Conservation (phyloP, 164 flowering plant genomes). For the Chimonanthus salicifolius region DNA sequence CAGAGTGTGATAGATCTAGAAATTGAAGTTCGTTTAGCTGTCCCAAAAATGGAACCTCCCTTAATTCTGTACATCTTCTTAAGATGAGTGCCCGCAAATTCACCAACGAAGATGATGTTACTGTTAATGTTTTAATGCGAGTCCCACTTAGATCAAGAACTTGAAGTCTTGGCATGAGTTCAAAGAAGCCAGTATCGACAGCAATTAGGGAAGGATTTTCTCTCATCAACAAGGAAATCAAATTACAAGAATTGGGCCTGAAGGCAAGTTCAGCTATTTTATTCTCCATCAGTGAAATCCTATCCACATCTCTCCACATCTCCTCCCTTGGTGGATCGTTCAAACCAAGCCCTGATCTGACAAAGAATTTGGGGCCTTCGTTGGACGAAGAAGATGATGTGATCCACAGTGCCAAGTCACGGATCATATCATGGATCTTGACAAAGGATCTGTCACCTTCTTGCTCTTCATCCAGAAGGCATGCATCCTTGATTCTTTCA, state of each 20-base stretch:
- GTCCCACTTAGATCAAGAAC: constrained; percentile 3
- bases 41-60: neutral
- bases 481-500: constrained; percentile 4
- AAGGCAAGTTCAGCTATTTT: neutral
- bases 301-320: neutral
- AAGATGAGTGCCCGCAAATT: constrained; percentile 1
- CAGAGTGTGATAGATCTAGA: neutral
- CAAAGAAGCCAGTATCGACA: neutral
- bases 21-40: neutral
- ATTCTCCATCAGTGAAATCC: constrained; percentile 1
- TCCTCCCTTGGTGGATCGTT: constrained; percentile 4
- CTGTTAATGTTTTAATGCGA: neutral
- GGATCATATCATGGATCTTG: constrained; percentile 8
- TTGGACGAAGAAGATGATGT: neutral
- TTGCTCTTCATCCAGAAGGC: constrained; percentile 4
- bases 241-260: constrained; percentile 2
- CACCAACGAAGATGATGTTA: neutral
- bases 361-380: neutral
- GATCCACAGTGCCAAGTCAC: constrained; percentile 7
- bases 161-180: constrained; percentile 1
- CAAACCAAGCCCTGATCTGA: neutral
- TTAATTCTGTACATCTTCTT: neutral
- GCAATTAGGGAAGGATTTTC: neutral
- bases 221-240: neutral
- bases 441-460: neutral